A percentile compares a stretch with the other conserved stretches of the same genome.
Evolutionary conservation across 257 asterid species (phyloP).

Genomic region (Plantago elongata): DNA sequence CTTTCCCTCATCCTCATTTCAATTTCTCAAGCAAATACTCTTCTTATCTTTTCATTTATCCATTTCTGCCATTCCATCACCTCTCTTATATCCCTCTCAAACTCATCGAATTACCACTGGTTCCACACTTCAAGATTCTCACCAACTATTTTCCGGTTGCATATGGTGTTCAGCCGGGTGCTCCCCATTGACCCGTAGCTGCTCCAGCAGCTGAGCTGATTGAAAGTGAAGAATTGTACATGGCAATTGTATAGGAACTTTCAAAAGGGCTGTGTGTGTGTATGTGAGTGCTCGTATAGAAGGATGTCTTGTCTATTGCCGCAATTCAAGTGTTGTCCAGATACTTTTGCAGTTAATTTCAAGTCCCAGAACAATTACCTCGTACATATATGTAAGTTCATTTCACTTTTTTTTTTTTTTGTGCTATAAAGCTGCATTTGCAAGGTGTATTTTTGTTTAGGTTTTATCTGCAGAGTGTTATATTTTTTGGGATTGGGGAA

Average conservation of each 20-base stretch:
- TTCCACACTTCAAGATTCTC: neutral
- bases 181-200: constrained; percentile 19
- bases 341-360: constrained; percentile 58
- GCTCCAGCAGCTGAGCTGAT: neutral
- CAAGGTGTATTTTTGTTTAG: constrained; percentile 1
- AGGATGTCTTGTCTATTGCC: constrained; percentile 91
- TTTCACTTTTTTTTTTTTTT: constrained; percentile 1
- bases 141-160: neutral
- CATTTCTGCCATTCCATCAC: constrained; percentile 29
- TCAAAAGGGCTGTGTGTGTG: constrained; percentile 7
- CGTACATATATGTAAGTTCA: constrained; percentile 38
- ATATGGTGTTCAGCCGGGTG: neutral
- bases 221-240: neutral
- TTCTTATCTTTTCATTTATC: constrained; percentile 61
- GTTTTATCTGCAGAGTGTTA: neutral
- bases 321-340: constrained; percentile 88
- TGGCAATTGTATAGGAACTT: constrained; percentile 18
- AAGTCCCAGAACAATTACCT: constrained; percentile 47
- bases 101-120: neutral
- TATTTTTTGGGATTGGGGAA: constrained; percentile 12
- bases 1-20: constrained; percentile 45
- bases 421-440: neutral
- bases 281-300: constrained; percentile 27
- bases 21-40: constrained; percentile 24
- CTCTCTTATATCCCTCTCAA: constrained; percentile 16